phyloP scores from a whole-genome alignment of 345 rosid species.

The Populus davidiana region DNA sequence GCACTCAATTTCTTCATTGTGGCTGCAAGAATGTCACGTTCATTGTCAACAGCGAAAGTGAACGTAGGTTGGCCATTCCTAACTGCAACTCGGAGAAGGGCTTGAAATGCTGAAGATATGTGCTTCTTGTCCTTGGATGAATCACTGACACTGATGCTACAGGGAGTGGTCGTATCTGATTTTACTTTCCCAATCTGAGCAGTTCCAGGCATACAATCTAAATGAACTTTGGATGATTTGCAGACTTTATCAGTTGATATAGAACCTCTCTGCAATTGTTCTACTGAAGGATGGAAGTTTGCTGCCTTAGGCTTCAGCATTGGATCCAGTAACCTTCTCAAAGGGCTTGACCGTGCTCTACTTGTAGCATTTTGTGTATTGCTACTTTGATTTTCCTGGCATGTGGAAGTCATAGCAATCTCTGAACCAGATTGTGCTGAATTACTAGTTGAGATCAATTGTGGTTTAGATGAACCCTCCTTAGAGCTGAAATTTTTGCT shows the following conservation, averaged over 20 bases:
- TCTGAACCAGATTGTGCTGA: constrained; percentile 42
- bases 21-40: constrained; percentile 71
- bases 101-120: constrained; percentile 55
- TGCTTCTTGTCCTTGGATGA: constrained; percentile 32
- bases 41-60: constrained; percentile 82
- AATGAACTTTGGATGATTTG: constrained; percentile 10
- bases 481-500: constrained; percentile 49
- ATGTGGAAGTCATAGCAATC: constrained; percentile 37
- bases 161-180: constrained; percentile 35
- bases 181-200: constrained; percentile 41
- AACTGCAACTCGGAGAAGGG: constrained; percentile 71
- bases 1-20: constrained; percentile 42
- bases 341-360: constrained; percentile 72
- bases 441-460: constrained; percentile 26
- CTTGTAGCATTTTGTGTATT: constrained; percentile 36
- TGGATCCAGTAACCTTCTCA: constrained; percentile 80
- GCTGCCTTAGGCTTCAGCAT: constrained; percentile 58
- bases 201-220: constrained; percentile 1
- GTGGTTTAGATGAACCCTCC: constrained; percentile 37
- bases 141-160: constrained; percentile 32
- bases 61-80: constrained; percentile 83
- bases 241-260: constrained; percentile 31
- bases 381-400: constrained; percentile 23
- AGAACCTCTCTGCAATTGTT: constrained; percentile 39
- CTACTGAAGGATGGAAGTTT: constrained; percentile 34